These are phyloP conservation scores for Solanum virginianum DNA, from an alignment of 257 asterid species.

Conservation along the genomic window DNA sequence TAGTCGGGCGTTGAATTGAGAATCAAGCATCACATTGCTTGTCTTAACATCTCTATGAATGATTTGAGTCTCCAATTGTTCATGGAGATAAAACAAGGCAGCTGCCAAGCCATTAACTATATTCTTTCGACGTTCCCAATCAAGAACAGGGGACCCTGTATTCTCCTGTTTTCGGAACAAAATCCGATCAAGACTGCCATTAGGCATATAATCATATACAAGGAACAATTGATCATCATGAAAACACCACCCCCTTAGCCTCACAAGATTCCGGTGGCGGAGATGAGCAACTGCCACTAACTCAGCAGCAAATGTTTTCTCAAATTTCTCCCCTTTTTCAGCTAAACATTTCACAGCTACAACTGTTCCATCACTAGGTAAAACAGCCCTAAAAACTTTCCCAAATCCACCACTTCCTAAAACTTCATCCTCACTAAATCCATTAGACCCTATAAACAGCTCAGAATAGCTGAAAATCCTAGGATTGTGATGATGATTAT, in stretches of 20 bases:
- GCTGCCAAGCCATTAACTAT: slow-evolving; percentile 59
- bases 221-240: slow-evolving; percentile 60
- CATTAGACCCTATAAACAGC: slow-evolving; percentile 72
- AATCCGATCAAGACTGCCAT: slow-evolving; percentile 76
- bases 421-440: slow-evolving; percentile 36
- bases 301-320: slow-evolving; percentile 89
- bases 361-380: slow-evolving; percentile 74
- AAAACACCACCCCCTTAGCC: slow-evolving; percentile 86
- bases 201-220: slow-evolving; percentile 94
- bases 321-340: slow-evolving; percentile 61
- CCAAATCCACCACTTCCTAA: slow-evolving; percentile 96
- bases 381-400: slow-evolving; percentile 55
- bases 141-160: slow-evolving; percentile 8
- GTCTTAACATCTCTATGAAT: slow-evolving; percentile 89
- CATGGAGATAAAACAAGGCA: slow-evolving; percentile 74
- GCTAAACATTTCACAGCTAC: slow-evolving; percentile 87
- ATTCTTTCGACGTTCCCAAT: slow-evolving; percentile 52
- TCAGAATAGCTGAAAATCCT: slow-evolving; percentile 80
- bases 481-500: slow-evolving; percentile 39
- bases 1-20: slow-evolving; percentile 60
- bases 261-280: slow-evolving; percentile 92
- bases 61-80: slow-evolving; percentile 82
- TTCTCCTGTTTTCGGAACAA: slow-evolving; percentile 31
- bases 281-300: slow-evolving; percentile 91
- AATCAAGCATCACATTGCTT: slow-evolving; percentile 90